Conservation (phyloP, 257 asterid genomes). For the Gentiana straminea region DNA sequence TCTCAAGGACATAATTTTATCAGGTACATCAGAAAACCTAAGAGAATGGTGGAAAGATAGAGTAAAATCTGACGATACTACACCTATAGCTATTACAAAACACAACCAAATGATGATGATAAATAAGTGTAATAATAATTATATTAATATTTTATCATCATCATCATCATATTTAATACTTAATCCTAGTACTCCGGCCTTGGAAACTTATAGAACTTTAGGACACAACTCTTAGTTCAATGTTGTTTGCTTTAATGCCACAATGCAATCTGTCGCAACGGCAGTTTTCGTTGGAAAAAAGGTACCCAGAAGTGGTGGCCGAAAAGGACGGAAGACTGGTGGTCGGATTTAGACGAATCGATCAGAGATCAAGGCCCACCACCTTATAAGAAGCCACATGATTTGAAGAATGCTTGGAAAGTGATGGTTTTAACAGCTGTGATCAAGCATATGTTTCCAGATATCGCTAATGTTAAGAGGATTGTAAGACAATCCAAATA, state of each 20-base stretch:
- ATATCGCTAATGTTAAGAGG: conserved; percentile 61
- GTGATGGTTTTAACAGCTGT: conserved; percentile 63
- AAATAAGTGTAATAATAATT: conserved; percentile 24
- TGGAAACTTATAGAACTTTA: conserved; percentile 25
- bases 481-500: conserved; percentile 60
- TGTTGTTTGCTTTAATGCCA: conserved; percentile 60
- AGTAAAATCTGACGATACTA: conserved; percentile 53
- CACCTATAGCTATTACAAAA: conserved; percentile 62
- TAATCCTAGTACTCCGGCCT: no score
- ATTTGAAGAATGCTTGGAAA: conserved; percentile 65
- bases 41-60: conserved; percentile 83
- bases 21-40: conserved; percentile 59
- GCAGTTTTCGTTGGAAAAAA: conserved; percentile 51
- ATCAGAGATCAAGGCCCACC: conserved; percentile 33
- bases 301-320: conserved; percentile 78
- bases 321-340: conserved; percentile 63
- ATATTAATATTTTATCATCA: conserved; percentile 24
- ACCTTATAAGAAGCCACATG: conserved; percentile 59
- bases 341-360: conserved; percentile 36
- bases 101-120: conserved; percentile 31
- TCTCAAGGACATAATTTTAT: conserved; percentile 67
- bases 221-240: conserved; percentile 59
- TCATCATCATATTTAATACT: no score
- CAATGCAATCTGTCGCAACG: conserved; percentile 68
- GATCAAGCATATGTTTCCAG: conserved; percentile 83